Evolutionary conservation across 305 asterid genomes (phyloP).

Genomic region (Fraxinus latifolia): DNA sequence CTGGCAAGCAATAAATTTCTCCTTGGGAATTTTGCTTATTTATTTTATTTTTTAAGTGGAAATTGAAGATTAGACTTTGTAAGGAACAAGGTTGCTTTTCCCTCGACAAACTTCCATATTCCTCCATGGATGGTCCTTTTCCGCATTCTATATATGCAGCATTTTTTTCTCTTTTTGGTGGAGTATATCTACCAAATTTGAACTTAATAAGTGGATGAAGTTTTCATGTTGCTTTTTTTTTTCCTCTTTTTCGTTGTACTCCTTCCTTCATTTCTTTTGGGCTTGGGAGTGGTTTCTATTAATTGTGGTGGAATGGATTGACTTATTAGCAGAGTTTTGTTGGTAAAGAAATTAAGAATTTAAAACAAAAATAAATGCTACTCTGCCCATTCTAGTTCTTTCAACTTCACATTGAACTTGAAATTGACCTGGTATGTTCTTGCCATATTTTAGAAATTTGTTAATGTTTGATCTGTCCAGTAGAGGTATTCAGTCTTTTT

Average conservation of each 20-base stretch:
- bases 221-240: neutral
- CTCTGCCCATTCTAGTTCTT: slow-evolving; percentile 9
- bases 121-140: neutral
- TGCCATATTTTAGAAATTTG: neutral
- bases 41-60: neutral
- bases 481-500: neutral
- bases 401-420: neutral
- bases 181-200: neutral
- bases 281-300: neutral
- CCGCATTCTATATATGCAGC: neutral
- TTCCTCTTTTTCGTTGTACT: neutral
- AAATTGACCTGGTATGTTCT: neutral
- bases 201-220: neutral
- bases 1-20: neutral
- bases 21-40: neutral
- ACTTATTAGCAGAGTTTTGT: neutral
- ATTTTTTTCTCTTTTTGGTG: neutral
- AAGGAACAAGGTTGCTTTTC: neutral
- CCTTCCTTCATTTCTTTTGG: neutral
- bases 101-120: neutral
- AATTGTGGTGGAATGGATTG: neutral
- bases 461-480: neutral
- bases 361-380: neutral
- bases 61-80: neutral
- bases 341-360: neutral